These are phyloP conservation scores for Cyberlindnera xylosilytica DNA, from an alignment of 805 yeast genomes.

Conservation along the genomic window DNA sequence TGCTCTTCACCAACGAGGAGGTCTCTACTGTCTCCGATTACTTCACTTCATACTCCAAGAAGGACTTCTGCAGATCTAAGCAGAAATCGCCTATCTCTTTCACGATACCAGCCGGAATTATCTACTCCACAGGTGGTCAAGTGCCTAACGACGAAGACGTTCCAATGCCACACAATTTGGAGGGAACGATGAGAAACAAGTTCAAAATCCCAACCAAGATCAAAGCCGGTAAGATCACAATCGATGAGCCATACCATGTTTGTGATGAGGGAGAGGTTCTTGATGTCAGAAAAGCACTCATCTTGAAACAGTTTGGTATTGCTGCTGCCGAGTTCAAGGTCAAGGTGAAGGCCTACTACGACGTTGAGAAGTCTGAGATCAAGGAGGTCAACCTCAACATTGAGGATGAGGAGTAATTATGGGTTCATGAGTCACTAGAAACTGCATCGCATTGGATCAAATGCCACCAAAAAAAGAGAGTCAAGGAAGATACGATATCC, in stretches of 20 bases:
- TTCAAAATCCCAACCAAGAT: slow-evolving; percentile 89
- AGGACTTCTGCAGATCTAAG: slow-evolving; percentile 90
- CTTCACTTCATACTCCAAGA: slow-evolving; percentile 71
- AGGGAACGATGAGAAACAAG: slow-evolving; percentile 85
- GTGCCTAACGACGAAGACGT: slow-evolving; percentile 87
- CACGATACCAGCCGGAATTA: slow-evolving; percentile 83
- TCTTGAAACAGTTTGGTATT: slow-evolving; percentile 92
- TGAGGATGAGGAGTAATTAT: slow-evolving; percentile 20
- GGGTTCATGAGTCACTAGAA: no score
- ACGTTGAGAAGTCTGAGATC: slow-evolving; percentile 47
- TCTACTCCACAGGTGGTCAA: slow-evolving; percentile 95
- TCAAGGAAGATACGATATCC: no score
- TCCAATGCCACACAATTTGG: slow-evolving; percentile 94
- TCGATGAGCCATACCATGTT: slow-evolving; percentile 75
- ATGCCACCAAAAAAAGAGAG: not conserved
- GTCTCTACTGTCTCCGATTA: slow-evolving; percentile 89
- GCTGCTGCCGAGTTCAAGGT: slow-evolving; percentile 92
- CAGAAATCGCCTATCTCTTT: slow-evolving; percentile 79
- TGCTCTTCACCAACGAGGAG: slow-evolving; percentile 84
- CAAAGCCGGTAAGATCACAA: slow-evolving; percentile 79
- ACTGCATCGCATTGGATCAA: no score
- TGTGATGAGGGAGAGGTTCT: slow-evolving; percentile 76
- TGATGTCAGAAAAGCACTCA: slow-evolving; percentile 87
- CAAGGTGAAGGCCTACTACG: slow-evolving; percentile 71
- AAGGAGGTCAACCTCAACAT: slow-evolving; percentile 34